These are phyloP conservation scores for Penicillium paneum DNA, from an alignment of 2,329 filamentous ascomycete species.

Conservation along the genomic window DNA sequence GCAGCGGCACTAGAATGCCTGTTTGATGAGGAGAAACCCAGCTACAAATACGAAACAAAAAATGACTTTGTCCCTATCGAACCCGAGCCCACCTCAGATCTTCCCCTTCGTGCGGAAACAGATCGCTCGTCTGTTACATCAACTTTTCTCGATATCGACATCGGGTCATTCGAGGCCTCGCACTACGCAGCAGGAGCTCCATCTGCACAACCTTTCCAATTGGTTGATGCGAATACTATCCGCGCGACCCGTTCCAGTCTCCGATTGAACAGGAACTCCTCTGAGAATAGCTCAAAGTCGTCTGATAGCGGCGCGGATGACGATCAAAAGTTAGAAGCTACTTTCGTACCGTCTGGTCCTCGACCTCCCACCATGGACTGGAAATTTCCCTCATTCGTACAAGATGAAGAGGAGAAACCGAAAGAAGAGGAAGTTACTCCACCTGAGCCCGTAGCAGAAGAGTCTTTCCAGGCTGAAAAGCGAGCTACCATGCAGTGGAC, in stretches of 20 bases:
- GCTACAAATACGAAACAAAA: conserved; percentile 58
- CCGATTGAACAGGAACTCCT: conserved; percentile 41
- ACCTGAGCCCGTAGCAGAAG: conserved; percentile 15
- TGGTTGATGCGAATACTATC: conserved; percentile 54
- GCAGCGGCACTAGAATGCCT: conserved; percentile 56
- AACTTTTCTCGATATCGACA: conserved; percentile 55
- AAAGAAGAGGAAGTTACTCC: conserved; percentile 4
- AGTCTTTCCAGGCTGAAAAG: conserved; percentile 30
- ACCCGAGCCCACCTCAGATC: conserved; percentile 49
- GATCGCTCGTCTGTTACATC: conserved; percentile 49
- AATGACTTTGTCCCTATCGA: conserved; percentile 49
- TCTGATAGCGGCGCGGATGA: conserved; percentile 30
- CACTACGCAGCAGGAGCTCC: conserved; percentile 53
- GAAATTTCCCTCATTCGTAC: conserved; percentile 43
- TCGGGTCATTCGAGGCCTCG: conserved; percentile 50
- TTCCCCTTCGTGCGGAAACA: conserved; percentile 50
- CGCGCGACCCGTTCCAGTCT: conserved; percentile 54
- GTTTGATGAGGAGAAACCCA: conserved; percentile 54
- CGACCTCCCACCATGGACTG: conserved; percentile 48
- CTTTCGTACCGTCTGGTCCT: conserved; percentile 35
- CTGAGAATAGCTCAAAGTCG: conserved; percentile 33
- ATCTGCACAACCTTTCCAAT: conserved; percentile 50
- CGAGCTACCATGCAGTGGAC: conserved; percentile 54
- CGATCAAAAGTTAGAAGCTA: conserved; percentile 27
- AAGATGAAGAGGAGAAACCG: conserved; percentile 16